Evolutionary conservation across 257 asterid species (phyloP).

Genomic region (Solanum okadae): DNA sequence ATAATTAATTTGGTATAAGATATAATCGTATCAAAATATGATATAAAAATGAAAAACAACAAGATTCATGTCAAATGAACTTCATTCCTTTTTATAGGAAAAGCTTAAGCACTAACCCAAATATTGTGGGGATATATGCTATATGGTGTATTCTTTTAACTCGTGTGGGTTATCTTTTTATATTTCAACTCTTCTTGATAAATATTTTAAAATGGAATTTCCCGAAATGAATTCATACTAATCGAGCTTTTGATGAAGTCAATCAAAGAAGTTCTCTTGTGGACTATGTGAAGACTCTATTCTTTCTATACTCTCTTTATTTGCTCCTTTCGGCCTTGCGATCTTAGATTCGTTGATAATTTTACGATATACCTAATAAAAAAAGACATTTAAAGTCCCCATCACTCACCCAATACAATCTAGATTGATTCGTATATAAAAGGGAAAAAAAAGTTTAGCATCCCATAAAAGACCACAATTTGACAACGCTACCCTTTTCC

Average conservation of each 20-base stretch:
- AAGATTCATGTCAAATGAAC: neutral
- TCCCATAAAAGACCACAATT: neutral
- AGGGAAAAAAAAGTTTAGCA: neutral
- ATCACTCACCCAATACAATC: neutral
- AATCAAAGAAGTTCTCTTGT: too few relatives aligned
- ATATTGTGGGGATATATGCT: neutral
- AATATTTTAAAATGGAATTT: neutral
- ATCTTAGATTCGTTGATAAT: too few relatives aligned
- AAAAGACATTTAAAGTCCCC: too few relatives aligned
- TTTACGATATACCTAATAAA: too few relatives aligned
- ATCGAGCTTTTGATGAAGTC: neutral
- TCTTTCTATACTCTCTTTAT: too few relatives aligned
- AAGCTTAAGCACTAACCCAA: neutral
- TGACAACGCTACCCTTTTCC: neutral
- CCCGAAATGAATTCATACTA: too few relatives aligned
- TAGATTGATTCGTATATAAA: neutral
- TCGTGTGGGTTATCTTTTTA: neutral
- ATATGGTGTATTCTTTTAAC: too few relatives aligned
- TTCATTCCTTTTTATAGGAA: neutral
- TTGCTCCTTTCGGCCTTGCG: neutral
- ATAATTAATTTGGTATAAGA: neutral
- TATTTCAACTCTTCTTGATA: too few relatives aligned
- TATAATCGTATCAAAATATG: neutral
- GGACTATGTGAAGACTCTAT: too few relatives aligned
- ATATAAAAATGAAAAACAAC: neutral